Evolutionary conservation across 306 rosid species (phyloP).

Genomic region (Pachyrhizus erosus): DNA sequence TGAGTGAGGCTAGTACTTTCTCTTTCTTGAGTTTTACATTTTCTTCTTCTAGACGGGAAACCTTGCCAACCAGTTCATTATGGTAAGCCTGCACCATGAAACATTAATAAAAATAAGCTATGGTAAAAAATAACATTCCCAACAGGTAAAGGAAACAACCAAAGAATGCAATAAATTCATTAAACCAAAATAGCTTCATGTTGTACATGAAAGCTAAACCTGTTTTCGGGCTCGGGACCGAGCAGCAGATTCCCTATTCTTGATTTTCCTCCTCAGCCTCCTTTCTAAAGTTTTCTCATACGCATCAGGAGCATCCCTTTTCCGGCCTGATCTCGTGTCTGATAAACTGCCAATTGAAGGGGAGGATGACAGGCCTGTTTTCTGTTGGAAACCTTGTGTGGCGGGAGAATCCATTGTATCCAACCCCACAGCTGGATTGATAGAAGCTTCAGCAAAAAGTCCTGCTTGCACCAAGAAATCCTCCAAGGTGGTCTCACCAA

Average conservation of each 20-base stretch:
- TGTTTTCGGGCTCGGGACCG: constrained; percentile 91
- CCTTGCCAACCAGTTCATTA: constrained; percentile 57
- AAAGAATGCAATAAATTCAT: constrained; percentile 21
- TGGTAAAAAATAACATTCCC: not conserved
- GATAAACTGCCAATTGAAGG: constrained; percentile 61
- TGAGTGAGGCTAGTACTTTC: constrained; percentile 43
- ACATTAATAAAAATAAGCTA: not conserved
- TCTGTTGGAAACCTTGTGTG: constrained; percentile 46
- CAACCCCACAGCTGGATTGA: constrained; percentile 51
- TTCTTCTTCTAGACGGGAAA: constrained; percentile 50
- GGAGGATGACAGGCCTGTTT: constrained; percentile 58
- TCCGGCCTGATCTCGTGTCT: constrained; percentile 51
- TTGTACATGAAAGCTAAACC: constrained; percentile 47
- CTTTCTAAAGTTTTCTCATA: constrained; percentile 73
- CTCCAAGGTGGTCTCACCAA: constrained; percentile 79
- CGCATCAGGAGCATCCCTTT: constrained; percentile 68
- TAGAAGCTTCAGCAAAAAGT: constrained; percentile 72
- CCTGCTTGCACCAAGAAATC: constrained; percentile 84
- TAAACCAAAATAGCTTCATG: constrained; percentile 12
- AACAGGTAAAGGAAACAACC: not conserved
- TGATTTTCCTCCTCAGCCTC: constrained; percentile 83
- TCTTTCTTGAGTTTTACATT: constrained; percentile 63
- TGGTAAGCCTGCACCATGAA: constrained; percentile 56
- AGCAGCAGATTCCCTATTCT: constrained; percentile 89
- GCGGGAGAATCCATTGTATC: constrained; percentile 49